phyloP scores from a whole-genome alignment of 495 filamentous ascomycete species.

The Clavariopsis aquatica region DNA sequence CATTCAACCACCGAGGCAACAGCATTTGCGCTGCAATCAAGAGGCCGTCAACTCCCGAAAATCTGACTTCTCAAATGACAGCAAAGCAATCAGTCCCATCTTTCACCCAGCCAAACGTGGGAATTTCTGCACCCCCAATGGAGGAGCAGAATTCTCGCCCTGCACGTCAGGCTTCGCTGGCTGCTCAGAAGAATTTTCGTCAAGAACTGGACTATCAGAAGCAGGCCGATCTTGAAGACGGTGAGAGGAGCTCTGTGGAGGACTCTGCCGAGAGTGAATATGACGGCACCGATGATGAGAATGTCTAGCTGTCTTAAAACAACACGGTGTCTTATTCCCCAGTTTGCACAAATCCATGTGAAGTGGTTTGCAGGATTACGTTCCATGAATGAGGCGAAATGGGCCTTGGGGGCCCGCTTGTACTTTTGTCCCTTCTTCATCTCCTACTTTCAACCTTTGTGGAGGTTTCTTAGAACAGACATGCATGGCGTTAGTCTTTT shows the following conservation, averaged over 20 bases:
- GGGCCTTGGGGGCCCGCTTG: too few relatives aligned
- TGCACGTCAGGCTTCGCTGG: neutral
- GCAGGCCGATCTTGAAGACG: conserved; percentile 1
- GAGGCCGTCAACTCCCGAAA: neutral
- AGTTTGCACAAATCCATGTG: too few relatives aligned
- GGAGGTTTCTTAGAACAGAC: too few relatives aligned
- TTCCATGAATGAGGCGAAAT: too few relatives aligned
- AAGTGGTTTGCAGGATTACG: too few relatives aligned
- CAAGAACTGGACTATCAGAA: neutral
- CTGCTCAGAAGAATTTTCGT: neutral
- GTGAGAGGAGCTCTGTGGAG: conserved; percentile 8
- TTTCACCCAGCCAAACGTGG: neutral
- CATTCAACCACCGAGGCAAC: neutral
- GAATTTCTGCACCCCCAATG: neutral
- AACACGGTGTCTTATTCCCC: too few relatives aligned
- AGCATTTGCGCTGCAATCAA: too few relatives aligned
- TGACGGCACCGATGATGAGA: conserved; percentile 5
- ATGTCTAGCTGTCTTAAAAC: conserved; percentile 11
- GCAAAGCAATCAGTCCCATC: neutral
- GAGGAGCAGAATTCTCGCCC: neutral
- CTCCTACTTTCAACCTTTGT: too few relatives aligned
- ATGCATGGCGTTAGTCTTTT: too few relatives aligned
- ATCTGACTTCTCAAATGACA: neutral
- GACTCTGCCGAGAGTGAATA: conserved; percentile 8
- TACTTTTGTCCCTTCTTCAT: too few relatives aligned